Evolutionary conservation across 1,139 yeast genomes (phyloP), one percentile per base, ranked within the genome.

Genomic region (Hyphopichia khmerensis): DNA sequence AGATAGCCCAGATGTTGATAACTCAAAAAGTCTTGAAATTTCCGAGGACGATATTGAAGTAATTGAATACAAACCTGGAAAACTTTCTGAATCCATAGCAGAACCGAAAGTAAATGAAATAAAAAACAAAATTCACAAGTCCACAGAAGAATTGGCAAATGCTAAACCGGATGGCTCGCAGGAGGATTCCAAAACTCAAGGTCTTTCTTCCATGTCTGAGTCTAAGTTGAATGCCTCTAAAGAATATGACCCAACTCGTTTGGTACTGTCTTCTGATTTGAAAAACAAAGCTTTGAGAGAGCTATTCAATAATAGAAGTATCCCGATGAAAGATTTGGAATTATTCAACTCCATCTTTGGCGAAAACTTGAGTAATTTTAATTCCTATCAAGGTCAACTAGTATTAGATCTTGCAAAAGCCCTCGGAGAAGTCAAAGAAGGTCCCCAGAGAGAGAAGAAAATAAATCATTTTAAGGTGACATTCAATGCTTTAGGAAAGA

Each of bases 31-130:
- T 35, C 39, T 31, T 13, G 48, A 39, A 11, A 40, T 27, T 10
- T 42, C 44, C 14, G 51, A 47, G 2, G 58, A 55, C 3, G 66
- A 60, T 11, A 52, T 62, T 29, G 62, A 61, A 40, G 59, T 59
- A 6, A 48, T 52, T 46, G 58, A 59, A 42, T 52, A 41, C 37
- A 41, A 38, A n/a, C 45, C 45, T 10, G 40, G 38, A 29, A 39
- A 30, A 16, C 14, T 4, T 6, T 5, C 8, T 21, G 24, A 21
- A 8, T 6, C 24, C 24, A 8, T 6, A 21, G 24, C 24, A 21
- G 24, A 21, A 5, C 5, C 5, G 8, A 21, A 21, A 21, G 24
- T 6, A 21, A 21, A 5, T 8, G 5, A 5, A 6, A 6, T 8
- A 21, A 21, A 21, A 6, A 21, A 21, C 8, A 21, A 8, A 5